These are phyloP conservation scores for Colletotrichum cordylinicola DNA, from an alignment of 2,329 filamentous ascomycete species.

Conservation along the genomic window DNA sequence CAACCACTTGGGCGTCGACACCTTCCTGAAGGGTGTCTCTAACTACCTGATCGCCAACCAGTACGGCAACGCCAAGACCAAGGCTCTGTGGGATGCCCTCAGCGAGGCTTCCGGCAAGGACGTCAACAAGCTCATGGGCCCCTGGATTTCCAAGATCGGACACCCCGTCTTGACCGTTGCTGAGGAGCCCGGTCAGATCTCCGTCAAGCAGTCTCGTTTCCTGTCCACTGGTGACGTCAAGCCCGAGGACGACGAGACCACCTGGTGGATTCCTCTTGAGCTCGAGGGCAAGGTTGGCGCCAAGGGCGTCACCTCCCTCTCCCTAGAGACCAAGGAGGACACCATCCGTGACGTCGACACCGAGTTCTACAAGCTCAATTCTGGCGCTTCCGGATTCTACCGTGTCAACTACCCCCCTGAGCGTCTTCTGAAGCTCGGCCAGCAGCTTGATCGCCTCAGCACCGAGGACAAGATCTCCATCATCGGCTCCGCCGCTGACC, in stretches of 20 bases:
- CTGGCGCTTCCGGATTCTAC: constrained; percentile 86
- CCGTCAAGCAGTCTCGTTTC: constrained; percentile 86
- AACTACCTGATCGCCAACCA: constrained; percentile 88
- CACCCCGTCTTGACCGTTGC: constrained; percentile 89
- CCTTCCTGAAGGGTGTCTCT: constrained; percentile 88
- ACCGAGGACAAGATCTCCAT: constrained; percentile 93
- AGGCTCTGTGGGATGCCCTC: constrained; percentile 88
- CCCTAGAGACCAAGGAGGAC: constrained; percentile 78
- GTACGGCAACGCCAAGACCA: constrained; percentile 89
- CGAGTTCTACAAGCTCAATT: constrained; percentile 93
- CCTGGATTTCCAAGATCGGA: constrained; percentile 95
- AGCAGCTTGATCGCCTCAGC: constrained; percentile 76
- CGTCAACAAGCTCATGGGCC: constrained; percentile 85
- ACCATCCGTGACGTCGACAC: constrained; percentile 77
- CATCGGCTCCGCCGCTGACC: constrained; percentile 85
- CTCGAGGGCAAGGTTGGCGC: constrained; percentile 77
- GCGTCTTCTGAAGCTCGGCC: constrained; percentile 80
- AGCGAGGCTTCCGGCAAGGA: constrained; percentile 88
- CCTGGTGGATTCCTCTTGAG: constrained; percentile 94
- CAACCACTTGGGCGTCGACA: constrained; percentile 84
- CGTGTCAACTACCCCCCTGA: constrained; percentile 91
- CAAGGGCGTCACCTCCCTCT: constrained; percentile 65
- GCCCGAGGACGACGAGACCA: constrained; percentile 87
- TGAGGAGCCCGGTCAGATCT: constrained; percentile 83
- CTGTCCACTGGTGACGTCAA: constrained; percentile 90